A percentile compares a stretch with the other conserved stretches of the same genome.
phyloP scores from a whole-genome alignment of 805 yeast species.

The Hanseniaspora lachancei region DNA sequence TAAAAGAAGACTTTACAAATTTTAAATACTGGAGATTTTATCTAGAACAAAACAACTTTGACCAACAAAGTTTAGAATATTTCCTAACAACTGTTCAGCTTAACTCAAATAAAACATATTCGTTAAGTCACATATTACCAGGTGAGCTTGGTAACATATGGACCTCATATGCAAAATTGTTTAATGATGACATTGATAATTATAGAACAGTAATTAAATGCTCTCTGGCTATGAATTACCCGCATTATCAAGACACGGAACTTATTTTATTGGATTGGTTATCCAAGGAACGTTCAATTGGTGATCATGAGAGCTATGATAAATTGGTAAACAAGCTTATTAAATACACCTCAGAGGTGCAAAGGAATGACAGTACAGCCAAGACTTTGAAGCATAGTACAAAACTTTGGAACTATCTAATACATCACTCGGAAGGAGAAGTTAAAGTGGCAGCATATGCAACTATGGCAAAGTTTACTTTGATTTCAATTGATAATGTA shows the following conservation, averaged over 20 bases:
- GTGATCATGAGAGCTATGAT: constrained; percentile 34
- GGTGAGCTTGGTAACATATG: constrained; percentile 48
- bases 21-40: constrained; percentile 4
- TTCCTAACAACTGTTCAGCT: background rate
- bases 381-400: constrained; percentile 13
- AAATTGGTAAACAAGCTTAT: constrained; percentile 33
- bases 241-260: constrained; percentile 48
- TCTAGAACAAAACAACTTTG: background rate
- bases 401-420: background rate
- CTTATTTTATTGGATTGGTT: constrained; percentile 67
- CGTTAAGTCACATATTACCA: background rate
- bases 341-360: constrained; percentile 28
- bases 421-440: constrained; percentile 30
- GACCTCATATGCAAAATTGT: constrained; percentile 55
- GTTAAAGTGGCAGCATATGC: background rate
- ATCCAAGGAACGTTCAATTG: constrained; percentile 43
- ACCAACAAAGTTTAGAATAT: background rate
- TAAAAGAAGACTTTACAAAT: background rate
- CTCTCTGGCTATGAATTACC: constrained; percentile 59
- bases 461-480: background rate
- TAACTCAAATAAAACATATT: background rate
- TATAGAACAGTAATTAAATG: constrained; percentile 52
- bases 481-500: background rate
- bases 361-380: constrained; percentile 16
- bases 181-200: constrained; percentile 42